Evolutionary conservation across 2,329 filamentous ascomycete genomes (phyloP), one percentile per base, ranked within the genome.

Genomic region (Parascedosporium putredinis): DNA sequence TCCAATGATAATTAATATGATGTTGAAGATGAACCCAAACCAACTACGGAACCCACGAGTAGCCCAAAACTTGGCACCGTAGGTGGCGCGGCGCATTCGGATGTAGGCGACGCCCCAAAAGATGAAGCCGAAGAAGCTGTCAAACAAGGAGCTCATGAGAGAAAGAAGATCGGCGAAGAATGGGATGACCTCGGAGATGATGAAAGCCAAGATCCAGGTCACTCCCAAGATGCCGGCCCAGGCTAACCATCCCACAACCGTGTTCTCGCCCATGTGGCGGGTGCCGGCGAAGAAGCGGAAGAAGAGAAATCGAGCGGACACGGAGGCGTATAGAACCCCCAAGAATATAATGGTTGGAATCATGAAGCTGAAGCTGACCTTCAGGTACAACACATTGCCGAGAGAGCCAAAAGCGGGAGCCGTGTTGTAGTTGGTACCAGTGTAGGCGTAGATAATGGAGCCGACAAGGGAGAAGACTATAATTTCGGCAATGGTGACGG

Each of bases 41-140:
- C 38, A 42, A 20, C 38, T 24, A 20, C 38, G 38, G 38, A 42
- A 42, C 10, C 38, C 38, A 9, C 38, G 38, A 14, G 18, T 20
- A 10, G 5, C 9, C 38, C 38, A 42, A 10, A 42, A 42, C 38
- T 20, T 42, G 4, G 38, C 18, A 2, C 38, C 38, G 23, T 42
- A 24, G 1, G 38, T 42, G 20, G 18, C 38, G 20, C 38, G 38
- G 18, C 85, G 75, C 84, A 91, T 87, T 50, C 84, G 78, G 60
- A 89, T 77, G 61, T 88, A 91, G 1, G 86, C 86, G 1, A 88
- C 76, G 10, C 84, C 86, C 86, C 86, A 96, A 72, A 95, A 96
- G 61, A 95, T 95, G 72, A 95, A 96, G 22, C 90, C 90, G 59
- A 91, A 91, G 74, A 89, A 91, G 49, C 86, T 91, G 67, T 95